Percentiles rank a stretch among this genome's conserved stretches.
These are phyloP conservation scores for Colletotrichum chlorophyti DNA, from an alignment of 2,329 filamentous ascomycete species.

Conservation along the genomic window DNA sequence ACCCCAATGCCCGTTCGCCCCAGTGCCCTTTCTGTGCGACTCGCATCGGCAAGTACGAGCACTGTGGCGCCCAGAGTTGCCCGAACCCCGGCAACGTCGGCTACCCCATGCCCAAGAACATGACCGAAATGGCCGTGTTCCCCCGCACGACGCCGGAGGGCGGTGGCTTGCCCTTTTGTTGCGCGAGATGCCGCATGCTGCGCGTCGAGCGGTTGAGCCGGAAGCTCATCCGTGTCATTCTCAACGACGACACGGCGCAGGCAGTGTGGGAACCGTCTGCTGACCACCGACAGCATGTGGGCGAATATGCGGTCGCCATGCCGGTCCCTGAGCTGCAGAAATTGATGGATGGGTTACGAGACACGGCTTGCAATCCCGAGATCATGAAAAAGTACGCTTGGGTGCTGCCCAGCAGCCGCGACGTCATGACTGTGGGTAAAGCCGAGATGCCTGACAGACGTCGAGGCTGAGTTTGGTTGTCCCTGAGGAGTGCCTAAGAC, in stretches of 20 bases:
- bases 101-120: neutral
- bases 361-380: no score
- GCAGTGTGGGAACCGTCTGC: slow-evolving; percentile 5
- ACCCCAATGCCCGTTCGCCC: neutral
- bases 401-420: no score
- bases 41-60: slow-evolving; percentile 7
- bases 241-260: slow-evolving; percentile 8
- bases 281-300: neutral
- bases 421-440: no score
- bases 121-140: slow-evolving; percentile 3
- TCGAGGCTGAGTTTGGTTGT: no score
- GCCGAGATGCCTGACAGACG: no score
- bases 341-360: neutral
- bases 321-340: slow-evolving; percentile 18
- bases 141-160: slow-evolving; percentile 24
- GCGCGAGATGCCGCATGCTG: slow-evolving; percentile 10
- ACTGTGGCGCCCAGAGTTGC: slow-evolving; percentile 15
- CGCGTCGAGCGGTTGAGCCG: slow-evolving; percentile 5
- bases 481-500: no score
- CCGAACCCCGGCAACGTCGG: neutral
- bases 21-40: slow-evolving; percentile 23
- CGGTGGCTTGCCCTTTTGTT: slow-evolving; percentile 9
- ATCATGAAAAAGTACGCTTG: no score
- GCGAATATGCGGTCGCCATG: no score
- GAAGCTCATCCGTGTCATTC: slow-evolving; percentile 1